These are phyloP conservation scores for Kregervanrija pseudodelftensis DNA, from an alignment of 805 yeast genomes.

Conservation along the genomic window DNA sequence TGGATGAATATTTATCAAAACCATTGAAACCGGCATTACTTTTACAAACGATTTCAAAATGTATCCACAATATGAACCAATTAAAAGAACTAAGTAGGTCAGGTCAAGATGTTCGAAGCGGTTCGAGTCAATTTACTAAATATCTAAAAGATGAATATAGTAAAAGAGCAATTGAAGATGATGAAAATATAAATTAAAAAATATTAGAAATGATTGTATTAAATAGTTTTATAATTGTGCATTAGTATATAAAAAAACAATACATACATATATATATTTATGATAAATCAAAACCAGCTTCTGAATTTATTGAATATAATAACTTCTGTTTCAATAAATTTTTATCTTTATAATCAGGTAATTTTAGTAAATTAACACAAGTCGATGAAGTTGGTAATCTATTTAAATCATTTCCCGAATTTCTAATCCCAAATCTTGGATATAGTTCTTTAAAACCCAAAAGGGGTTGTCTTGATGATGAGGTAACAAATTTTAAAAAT, in stretches of 20 bases:
- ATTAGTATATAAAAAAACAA: too few species aligned
- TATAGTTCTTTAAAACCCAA: slow-evolving; percentile 69
- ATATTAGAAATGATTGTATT: background rate
- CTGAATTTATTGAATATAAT: slow-evolving; percentile 70
- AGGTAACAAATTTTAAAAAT: slow-evolving; percentile 82
- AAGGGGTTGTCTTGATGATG: slow-evolving; percentile 87
- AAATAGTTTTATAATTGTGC: too few species aligned
- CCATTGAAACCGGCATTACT: slow-evolving; percentile 79
- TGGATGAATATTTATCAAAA: slow-evolving; percentile 87
- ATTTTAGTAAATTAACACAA: slow-evolving; percentile 78
- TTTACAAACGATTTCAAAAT: slow-evolving; percentile 79
- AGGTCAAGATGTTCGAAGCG: slow-evolving; percentile 4
- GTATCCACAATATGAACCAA: slow-evolving; percentile 64
- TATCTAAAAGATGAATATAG: slow-evolving; percentile 7
- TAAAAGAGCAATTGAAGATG: background rate
- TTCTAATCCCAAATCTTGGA: slow-evolving; percentile 78
- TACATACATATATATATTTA: slow-evolving; percentile 14
- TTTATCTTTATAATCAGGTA: slow-evolving; percentile 75
- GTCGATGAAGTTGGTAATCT: slow-evolving; percentile 90
- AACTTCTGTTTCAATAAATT: slow-evolving; percentile 52
- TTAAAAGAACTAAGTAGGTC: slow-evolving; percentile 37
- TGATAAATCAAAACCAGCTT: slow-evolving; percentile 82
- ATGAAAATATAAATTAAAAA: background rate
- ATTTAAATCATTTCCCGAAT: slow-evolving; percentile 45
- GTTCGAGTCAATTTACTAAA: slow-evolving; percentile 4